Conservation (phyloP, 352 stramenopile genomes). For the Phytophthora meadii region DNA sequence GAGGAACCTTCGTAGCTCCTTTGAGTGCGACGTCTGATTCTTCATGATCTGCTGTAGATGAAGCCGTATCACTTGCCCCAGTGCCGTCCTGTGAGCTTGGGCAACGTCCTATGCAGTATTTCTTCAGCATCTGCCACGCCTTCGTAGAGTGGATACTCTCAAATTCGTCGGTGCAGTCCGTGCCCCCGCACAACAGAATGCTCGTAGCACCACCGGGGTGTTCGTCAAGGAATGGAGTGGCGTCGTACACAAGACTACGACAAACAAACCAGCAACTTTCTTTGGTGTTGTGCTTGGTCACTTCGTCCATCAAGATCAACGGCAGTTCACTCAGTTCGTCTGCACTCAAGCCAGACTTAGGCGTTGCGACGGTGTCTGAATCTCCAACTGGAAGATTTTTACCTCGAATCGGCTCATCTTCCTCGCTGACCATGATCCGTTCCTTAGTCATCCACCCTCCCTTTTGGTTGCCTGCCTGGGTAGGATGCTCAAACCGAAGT, state of each 20-base stretch:
- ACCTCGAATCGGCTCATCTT: slow-evolving; percentile 40
- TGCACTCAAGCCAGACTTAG: slow-evolving; percentile 16
- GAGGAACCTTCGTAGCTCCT: slow-evolving; percentile 35
- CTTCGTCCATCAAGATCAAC: slow-evolving; percentile 60
- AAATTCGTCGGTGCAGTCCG: slow-evolving; percentile 94
- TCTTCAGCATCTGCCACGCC: slow-evolving; percentile 90
- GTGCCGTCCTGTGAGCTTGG: slow-evolving; percentile 10
- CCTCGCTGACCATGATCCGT: slow-evolving; percentile 45
- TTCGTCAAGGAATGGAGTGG: slow-evolving; percentile 92
- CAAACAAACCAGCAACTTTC: slow-evolving; percentile 94
- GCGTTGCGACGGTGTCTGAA: neutral
- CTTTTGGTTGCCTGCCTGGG: slow-evolving; percentile 82
- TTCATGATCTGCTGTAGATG: slow-evolving; percentile 21
- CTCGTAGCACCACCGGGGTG: slow-evolving; percentile 81
- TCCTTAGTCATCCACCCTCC: slow-evolving; percentile 92
- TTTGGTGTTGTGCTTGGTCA: slow-evolving; percentile 90
- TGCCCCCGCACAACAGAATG: slow-evolving; percentile 86
- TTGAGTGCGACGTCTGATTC: slow-evolving; percentile 41
- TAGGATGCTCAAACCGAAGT: slow-evolving; percentile 93
- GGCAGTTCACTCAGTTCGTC: slow-evolving; percentile 33
- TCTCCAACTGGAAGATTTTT: slow-evolving; percentile 20
- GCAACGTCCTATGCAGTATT: slow-evolving; percentile 91
- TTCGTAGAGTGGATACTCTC: slow-evolving; percentile 94
- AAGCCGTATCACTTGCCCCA: slow-evolving; percentile 29
- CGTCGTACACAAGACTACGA: slow-evolving; percentile 94